Percentiles rank a stretch among this genome's conserved stretches.
Conservation (phyloP, 257 asterid genomes). For the Solanum chiquidenum region DNA sequence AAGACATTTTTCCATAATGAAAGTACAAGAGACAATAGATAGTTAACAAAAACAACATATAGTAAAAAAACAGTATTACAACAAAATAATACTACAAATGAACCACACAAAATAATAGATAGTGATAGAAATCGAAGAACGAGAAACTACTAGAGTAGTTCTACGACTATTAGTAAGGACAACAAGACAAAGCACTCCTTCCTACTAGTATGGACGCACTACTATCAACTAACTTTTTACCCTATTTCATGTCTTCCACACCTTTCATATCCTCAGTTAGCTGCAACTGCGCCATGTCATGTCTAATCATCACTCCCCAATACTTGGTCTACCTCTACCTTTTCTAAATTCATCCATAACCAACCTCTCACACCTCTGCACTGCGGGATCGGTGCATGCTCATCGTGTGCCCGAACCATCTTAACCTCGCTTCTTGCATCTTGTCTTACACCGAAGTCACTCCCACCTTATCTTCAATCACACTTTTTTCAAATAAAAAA, state of each 20-base stretch:
- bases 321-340: neutral
- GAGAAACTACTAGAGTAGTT: neutral
- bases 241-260: neutral
- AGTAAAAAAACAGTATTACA: neutral
- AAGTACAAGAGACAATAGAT: neutral
- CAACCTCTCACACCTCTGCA: neutral
- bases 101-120: neutral
- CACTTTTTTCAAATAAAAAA: neutral
- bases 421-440: neutral
- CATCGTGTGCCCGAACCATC: neutral
- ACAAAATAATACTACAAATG: neutral
- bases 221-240: neutral
- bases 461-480: neutral
- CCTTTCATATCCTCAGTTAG: neutral
- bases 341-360: neutral
- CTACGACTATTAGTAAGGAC: neutral
- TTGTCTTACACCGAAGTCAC: neutral
- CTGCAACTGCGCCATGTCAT: neutral
- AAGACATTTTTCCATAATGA: neutral
- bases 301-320: neutral
- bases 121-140: neutral
- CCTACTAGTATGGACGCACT: neutral
- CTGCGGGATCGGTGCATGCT: neutral
- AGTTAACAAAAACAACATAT: neutral
- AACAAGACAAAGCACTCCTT: neutral